Evolutionary conservation across 2,329 filamentous ascomycete genomes (phyloP), one percentile per base, ranked within the genome.

Genomic region (Ramichloridium luteum): DNA sequence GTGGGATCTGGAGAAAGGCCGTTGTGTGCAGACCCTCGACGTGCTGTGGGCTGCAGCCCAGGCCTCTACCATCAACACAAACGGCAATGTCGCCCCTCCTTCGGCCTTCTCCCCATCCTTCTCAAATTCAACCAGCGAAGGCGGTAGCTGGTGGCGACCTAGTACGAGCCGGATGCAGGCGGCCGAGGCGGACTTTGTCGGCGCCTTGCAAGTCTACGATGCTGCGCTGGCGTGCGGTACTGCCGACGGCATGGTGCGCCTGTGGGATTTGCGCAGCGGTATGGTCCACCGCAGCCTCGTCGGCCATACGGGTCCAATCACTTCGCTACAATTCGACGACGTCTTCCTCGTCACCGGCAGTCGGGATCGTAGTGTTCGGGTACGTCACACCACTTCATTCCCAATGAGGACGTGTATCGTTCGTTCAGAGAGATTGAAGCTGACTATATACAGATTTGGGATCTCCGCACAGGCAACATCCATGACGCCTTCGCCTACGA

Each of bases 11-110:
- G 82, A 88, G 49, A 94, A 86, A 55, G 90, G 90, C n/a, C 80
- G 90, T 29, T 96, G 90, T 56, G 82, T 98, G 32, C 90, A 98
- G 59, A 98, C 90, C 3, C 66, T 98, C 29, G 90, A 98, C 58
- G 88, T 98, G 5, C 80, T 98, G 55, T 98, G 90, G 90, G 90
- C 90, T 6, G 86, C 90, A 4, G 86, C 90, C 2, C 86, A 94
- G 60, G 83, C 84, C 9, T 77, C 72, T 4, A 68, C 82, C 34
- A 69, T 68, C 30, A 67, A 71, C 2, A 20, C 34, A 18, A 36
- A 35, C 11, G 22, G 13, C 27, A 25, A 31, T 16, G 13, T 27
- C 27, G 31, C 35, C 16, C 20, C 20, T n/a, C 20, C 20, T n/a
- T 23, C 20, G 8, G 20, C 20, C 20, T 23, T 23, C 20, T 23